Evolutionary conservation across 345 rosid species (phyloP).

Genomic region (Sisymbrium irio): DNA sequence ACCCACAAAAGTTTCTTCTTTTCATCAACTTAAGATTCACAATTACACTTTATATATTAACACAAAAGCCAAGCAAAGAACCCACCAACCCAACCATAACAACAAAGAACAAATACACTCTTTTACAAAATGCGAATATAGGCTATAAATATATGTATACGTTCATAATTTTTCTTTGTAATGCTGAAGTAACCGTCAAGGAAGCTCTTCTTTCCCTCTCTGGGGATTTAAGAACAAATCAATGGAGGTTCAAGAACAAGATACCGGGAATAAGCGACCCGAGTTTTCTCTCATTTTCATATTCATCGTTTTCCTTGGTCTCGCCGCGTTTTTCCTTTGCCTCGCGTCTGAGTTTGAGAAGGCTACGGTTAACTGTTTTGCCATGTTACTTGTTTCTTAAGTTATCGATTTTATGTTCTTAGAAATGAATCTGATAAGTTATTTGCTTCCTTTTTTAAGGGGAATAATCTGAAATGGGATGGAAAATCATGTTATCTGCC

Average conservation of each 20-base stretch:
- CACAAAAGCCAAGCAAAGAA: conserved; percentile 37
- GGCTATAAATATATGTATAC: neutral
- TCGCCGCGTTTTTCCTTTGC: conserved; percentile 46
- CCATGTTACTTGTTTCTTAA: neutral
- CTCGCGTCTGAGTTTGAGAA: conserved; percentile 57
- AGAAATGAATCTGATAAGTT: neutral
- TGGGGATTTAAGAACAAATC: neutral
- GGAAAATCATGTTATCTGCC: conserved; percentile 66
- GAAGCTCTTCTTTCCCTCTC: conserved; percentile 2
- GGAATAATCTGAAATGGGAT: conserved; percentile 57
- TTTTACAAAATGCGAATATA: neutral
- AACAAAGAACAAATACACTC: conserved; percentile 32
- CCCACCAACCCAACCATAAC: conserved; percentile 37
- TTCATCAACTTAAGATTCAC: conserved; percentile 1
- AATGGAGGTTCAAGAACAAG: conserved; percentile 34
- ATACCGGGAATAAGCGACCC: neutral
- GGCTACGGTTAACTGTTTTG: conserved; percentile 46
- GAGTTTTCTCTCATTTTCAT: neutral
- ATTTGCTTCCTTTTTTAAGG: conserved; percentile 32
- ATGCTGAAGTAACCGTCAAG: conserved; percentile 27
- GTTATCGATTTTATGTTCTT: neutral
- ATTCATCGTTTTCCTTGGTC: conserved; percentile 36
- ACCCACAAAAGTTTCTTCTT: conserved; percentile 13
- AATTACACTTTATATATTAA: conserved; percentile 3
- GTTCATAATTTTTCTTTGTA: neutral